Conservation (phyloP, 352 stramenopile species). For the Phytophthora litchii region DNA sequence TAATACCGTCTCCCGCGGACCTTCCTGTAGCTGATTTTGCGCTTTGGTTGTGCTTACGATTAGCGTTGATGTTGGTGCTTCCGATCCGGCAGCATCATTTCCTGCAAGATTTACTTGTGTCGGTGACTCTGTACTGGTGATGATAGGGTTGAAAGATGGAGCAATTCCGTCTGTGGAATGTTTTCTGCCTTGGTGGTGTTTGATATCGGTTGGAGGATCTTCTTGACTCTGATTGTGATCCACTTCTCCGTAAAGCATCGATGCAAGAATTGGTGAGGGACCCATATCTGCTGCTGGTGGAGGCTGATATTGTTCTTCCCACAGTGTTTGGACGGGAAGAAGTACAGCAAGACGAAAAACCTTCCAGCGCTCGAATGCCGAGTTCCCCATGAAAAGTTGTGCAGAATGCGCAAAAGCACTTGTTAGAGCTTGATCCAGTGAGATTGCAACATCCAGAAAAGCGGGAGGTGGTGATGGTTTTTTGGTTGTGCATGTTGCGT, state of each 20-base stretch:
- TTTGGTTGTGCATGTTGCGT: slow-evolving; percentile 3
- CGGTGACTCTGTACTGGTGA: background rate
- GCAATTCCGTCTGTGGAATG: slow-evolving; percentile 15
- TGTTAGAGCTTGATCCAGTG: slow-evolving; percentile 73
- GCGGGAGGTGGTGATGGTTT: slow-evolving; percentile 38
- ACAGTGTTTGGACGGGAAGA: slow-evolving; percentile 65
- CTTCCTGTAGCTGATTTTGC: slow-evolving; percentile 8
- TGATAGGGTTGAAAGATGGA: background rate
- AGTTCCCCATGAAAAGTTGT: slow-evolving; percentile 52
- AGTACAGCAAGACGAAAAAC: slow-evolving; percentile 55
- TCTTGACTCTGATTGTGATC: slow-evolving; percentile 10
- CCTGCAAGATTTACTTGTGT: background rate
- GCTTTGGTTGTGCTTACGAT: slow-evolving; percentile 4
- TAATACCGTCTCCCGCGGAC: slow-evolving; percentile 19
- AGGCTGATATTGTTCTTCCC: slow-evolving; percentile 65
- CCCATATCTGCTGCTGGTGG: slow-evolving; percentile 8
- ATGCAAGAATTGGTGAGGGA: slow-evolving; percentile 22
- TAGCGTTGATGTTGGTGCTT: slow-evolving; percentile 1
- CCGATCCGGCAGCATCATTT: background rate
- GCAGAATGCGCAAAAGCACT: slow-evolving; percentile 62
- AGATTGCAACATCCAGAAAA: slow-evolving; percentile 78
- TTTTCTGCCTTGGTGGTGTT: slow-evolving; percentile 20
- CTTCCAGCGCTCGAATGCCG: slow-evolving; percentile 47
- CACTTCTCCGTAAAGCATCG: slow-evolving; percentile 26
- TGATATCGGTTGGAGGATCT: slow-evolving; percentile 17